phyloP scores from a whole-genome alignment of 768 basidiomycete genomes.

The Phlebiopsis gigantea region DNA sequence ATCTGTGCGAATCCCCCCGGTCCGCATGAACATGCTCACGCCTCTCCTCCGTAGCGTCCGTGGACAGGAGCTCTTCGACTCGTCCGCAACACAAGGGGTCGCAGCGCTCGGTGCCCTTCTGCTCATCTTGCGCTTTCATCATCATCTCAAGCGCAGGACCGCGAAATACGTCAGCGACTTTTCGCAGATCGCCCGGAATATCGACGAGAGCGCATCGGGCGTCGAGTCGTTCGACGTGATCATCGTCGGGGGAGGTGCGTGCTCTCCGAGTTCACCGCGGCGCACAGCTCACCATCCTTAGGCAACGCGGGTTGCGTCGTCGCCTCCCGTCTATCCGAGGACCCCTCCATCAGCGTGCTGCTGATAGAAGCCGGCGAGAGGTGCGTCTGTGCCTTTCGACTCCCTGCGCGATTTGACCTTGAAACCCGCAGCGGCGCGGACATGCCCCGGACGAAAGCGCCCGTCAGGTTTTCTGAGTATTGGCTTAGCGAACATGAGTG shows the following conservation, averaged over 20 bases:
- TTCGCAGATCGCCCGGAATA: neutral
- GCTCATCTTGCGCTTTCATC: conserved; percentile 4
- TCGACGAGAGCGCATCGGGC: conserved; percentile 6
- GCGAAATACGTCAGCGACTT: neutral
- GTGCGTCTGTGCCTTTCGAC: conserved; percentile 32
- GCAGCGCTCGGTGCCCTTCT: conserved; percentile 15
- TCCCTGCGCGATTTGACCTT: no score
- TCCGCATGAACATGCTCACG: no score
- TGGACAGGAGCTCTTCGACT: neutral
- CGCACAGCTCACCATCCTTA: conserved; percentile 16
- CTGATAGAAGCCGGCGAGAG: conserved; percentile 59
- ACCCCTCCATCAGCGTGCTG: conserved; percentile 47
- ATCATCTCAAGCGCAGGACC: neutral
- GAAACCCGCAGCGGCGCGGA: conserved; percentile 5
- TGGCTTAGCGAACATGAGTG: conserved; percentile 47
- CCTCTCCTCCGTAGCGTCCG: neutral
- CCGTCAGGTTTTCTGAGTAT: conserved; percentile 24
- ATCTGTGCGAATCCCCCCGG: no score
- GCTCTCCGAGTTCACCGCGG: neutral
- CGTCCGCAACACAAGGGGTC: neutral
- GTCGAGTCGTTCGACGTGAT: conserved; percentile 31
- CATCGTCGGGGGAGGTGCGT: conserved; percentile 32
- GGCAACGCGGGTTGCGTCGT: conserved; percentile 62
- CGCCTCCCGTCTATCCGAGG: conserved; percentile 53
- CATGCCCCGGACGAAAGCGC: conserved; percentile 11